Evolutionary conservation across 768 basidiomycete species (phyloP).

Genomic region (Gautieria morchelliformis): DNA sequence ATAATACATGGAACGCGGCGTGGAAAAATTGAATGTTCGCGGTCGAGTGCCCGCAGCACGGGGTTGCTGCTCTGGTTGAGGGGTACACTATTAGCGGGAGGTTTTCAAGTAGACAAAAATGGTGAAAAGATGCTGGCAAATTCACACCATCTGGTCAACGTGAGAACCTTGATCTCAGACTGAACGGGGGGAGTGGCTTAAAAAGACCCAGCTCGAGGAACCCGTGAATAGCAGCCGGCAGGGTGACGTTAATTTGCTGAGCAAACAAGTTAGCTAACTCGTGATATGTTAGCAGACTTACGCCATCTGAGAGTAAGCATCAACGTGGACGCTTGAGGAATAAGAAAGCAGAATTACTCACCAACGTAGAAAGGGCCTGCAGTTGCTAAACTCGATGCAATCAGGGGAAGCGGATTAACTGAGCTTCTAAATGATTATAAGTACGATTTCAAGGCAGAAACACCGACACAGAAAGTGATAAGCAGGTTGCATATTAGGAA

Average conservation of each 20-base stretch:
- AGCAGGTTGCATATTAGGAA: constrained; percentile 75
- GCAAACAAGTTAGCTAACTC: neutral
- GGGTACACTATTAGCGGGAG: constrained; percentile 65
- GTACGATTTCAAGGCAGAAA: constrained; percentile 60
- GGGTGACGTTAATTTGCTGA: constrained; percentile 44
- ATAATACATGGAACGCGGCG: neutral
- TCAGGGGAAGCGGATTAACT: constrained; percentile 40
- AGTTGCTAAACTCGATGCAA: constrained; percentile 64
- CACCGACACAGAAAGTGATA: constrained; percentile 76
- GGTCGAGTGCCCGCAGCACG: constrained; percentile 63
- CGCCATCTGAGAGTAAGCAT: constrained; percentile 41
- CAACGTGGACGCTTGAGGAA: constrained; percentile 21
- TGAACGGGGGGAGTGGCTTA: constrained; percentile 28
- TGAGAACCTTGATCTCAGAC: neutral
- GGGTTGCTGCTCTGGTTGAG: constrained; percentile 44
- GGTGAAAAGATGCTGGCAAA: constrained; percentile 8
- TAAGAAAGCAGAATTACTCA: constrained; percentile 20
- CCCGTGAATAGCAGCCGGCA: constrained; percentile 65
- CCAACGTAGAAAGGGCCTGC: constrained; percentile 82
- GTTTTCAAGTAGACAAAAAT: constrained; percentile 22
- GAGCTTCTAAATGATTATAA: constrained; percentile 50
- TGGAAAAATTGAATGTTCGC: constrained; percentile 61
- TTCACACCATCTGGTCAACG: constrained; percentile 37
- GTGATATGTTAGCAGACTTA: constrained; percentile 31
- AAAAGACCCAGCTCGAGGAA: constrained; percentile 60